A percentile compares a stretch with the other conserved stretches of the same genome.
These are phyloP conservation scores for Hyaloscypha variabilis DNA, from an alignment of 495 filamentous ascomycete genomes.

Conservation along the genomic window DNA sequence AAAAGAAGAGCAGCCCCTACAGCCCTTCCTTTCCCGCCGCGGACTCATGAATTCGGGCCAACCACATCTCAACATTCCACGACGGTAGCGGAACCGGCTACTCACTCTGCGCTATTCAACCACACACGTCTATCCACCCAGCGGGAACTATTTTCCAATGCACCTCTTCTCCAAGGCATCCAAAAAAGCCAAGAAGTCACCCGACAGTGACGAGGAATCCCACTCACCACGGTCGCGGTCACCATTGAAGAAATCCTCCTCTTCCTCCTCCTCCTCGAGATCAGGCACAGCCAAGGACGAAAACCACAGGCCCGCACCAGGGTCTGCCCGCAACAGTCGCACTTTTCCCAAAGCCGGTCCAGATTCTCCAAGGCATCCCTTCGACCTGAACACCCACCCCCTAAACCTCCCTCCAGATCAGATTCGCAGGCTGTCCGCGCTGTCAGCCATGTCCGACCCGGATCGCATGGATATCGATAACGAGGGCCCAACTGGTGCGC, in stretches of 20 bases:
- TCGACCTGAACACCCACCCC: conserved; percentile 75
- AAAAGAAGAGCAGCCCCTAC: neutral
- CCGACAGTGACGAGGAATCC: conserved; percentile 42
- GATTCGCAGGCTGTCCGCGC: conserved; percentile 70
- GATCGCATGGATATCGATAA: conserved; percentile 80
- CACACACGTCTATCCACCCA: conserved; percentile 15
- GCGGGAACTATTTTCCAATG: conserved; percentile 42
- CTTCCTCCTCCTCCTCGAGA: conserved; percentile 14
- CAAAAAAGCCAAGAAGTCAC: conserved; percentile 53
- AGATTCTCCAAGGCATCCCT: conserved; percentile 43
- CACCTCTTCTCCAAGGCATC: conserved; percentile 55
- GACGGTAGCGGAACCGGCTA: conserved; percentile 24
- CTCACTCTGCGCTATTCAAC: conserved; percentile 4
- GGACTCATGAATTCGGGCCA: conserved; percentile 32
- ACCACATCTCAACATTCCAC: conserved; percentile 19
- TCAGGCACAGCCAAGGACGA: conserved; percentile 24
- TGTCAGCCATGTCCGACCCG: conserved; percentile 65
- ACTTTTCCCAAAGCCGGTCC: conserved; percentile 23
- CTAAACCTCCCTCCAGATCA: conserved; percentile 87
- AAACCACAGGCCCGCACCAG: conserved; percentile 25
- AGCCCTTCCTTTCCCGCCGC: conserved; percentile 1
- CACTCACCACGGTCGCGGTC: conserved; percentile 25
- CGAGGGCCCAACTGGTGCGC: conserved; percentile 53
- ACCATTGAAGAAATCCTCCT: conserved; percentile 25
- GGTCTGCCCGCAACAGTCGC: conserved; percentile 29